Evolutionary conservation across 2,329 filamentous ascomycete species (phyloP), one percentile per base, ranked within the genome.

Genomic region (Colletotrichum sp.): DNA sequence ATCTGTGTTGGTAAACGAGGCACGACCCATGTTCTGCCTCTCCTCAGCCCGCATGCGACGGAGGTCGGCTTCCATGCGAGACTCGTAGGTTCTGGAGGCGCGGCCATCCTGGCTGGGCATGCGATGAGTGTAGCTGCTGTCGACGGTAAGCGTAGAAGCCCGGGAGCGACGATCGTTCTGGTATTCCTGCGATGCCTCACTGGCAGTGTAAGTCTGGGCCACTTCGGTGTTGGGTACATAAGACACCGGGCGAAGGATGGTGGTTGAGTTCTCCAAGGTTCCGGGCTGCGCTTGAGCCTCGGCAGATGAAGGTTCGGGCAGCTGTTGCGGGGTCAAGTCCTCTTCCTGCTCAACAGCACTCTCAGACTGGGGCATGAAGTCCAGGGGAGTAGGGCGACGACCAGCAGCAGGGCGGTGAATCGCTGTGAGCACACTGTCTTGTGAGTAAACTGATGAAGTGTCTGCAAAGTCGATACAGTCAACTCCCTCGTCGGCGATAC

Each of bases 391-490:
- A 56, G 21, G 21, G 28, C 12, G 28, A 38, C 21, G 34, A 43
- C 26, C 58, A 52, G 58, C 43, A n/a, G 55, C 43, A 52, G 73
- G 70, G 52, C 13, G 58, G 24, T 66, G 75, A 28, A 78, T 43
- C 8, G 77, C 76, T 24, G 77, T 80, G 15, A 76, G 62, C 18
- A 69, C 38, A 24, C 78, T 80, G 30, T 77, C 73, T 21, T 80
- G 64, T 8, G 79, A 80, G 64, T 80, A 80, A 8, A 79, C 18
- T 16, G 80, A 80, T 3, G 79, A 80, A 8, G 74, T 67, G 3
- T 80, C 77, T 34, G 62, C 61, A 18, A 71, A 24, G n/a, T 78
- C 74, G 62, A 62, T 43, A 68, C 15, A 52, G n/a, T 52, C 69
- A 7, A 43, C 61, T 21, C 55, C 32, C 7, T 65, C 64, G 21